Evolutionary conservation across 2,329 filamentous ascomycete species (phyloP), one percentile per base, ranked within the genome.

Genomic region (Helotiales sp.): DNA sequence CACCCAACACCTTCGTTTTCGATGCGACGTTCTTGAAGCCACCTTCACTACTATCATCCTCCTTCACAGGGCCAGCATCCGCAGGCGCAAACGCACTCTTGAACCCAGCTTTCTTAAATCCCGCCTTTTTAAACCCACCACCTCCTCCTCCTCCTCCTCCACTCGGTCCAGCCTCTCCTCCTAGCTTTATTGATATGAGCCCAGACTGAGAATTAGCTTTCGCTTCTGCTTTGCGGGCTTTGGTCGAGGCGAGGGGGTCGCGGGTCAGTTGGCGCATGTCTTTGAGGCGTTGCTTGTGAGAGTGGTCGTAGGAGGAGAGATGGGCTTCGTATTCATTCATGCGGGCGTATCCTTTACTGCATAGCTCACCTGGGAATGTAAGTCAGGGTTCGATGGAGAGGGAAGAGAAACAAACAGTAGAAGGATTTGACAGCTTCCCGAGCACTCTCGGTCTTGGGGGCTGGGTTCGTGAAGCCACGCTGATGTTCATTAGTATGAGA

Each of bases 321-420:
- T 99, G 95, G 7, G 93, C 89, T 74, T 98, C 93, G 73, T 96
- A 97, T 73, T 98, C 93, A 71, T 96, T 93, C 81, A 96, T 93
- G 55, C 95, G 91, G 1, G 88, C 86, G 76, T 98, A 99, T 67
- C 93, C 93, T 76, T 98, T 98, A 63, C 89, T 86, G 78, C 95
- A 98, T 54, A 98, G 84, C 38, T 87, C 84, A 78, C 85, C 79
- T 79, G 57, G 2, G 1, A 7, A 33, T 27, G 53, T 63, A 36
- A 66, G 60, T 40, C 38, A 53, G 46, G 10, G 33, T 29, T 24
- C 6, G 27, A 25, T 10, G 25, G 36, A 36, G 49, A 46, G 44
- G 31, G 38, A 40, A 24, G 36, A 12, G 36, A 22, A 30, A 57
- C 66, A 6, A 58, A 76, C 88, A 96, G 76, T 90, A 92, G 76